These are phyloP conservation scores for Xerocomus brunneocitrinus DNA, from an alignment of 768 basidiomycete genomes.

Conservation along the genomic window DNA sequence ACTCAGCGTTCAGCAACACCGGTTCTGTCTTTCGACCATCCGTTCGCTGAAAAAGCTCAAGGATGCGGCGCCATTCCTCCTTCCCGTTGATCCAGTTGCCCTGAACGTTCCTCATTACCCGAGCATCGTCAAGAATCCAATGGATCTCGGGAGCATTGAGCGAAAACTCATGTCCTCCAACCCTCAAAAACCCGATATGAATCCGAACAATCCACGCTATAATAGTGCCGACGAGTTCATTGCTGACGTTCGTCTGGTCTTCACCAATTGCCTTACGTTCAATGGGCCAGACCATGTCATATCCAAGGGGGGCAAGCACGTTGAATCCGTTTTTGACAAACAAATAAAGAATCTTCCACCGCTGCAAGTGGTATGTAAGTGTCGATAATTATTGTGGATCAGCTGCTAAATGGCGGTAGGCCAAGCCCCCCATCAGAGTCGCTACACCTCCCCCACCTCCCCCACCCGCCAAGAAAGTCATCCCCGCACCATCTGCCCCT, in stretches of 20 bases:
- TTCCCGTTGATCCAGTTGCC: slow-evolving; percentile 84
- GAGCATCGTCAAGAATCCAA: slow-evolving; percentile 81
- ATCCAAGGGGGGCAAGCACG: slow-evolving; percentile 69
- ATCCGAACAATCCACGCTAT: slow-evolving; percentile 73
- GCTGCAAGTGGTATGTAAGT: slow-evolving; percentile 62
- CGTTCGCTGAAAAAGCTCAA: slow-evolving; percentile 83
- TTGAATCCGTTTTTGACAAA: slow-evolving; percentile 86
- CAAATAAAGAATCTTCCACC: slow-evolving; percentile 79
- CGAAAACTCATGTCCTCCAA: slow-evolving; percentile 80
- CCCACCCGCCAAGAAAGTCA: slow-evolving; percentile 25
- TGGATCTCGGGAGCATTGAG: slow-evolving; percentile 93
- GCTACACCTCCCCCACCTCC: slow-evolving; percentile 31
- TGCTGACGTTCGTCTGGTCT: slow-evolving; percentile 80
- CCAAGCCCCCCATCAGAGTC: slow-evolving; percentile 44
- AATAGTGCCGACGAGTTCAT: slow-evolving; percentile 73
- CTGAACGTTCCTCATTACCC: slow-evolving; percentile 86
- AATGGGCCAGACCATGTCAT: slow-evolving; percentile 90
- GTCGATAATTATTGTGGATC: slow-evolving; percentile 12
- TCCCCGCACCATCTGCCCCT: slow-evolving; percentile 36
- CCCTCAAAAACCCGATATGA: slow-evolving; percentile 68
- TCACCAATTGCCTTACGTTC: slow-evolving; percentile 84
- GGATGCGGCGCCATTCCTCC: slow-evolving; percentile 75
- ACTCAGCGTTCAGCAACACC: slow-evolving; percentile 66
- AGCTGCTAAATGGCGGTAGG: slow-evolving; percentile 22
- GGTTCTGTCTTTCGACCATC: slow-evolving; percentile 73